Evolutionary conservation across 148 eudicot genomes (phyloP).

Genomic region (Heliosperma pusillum): DNA sequence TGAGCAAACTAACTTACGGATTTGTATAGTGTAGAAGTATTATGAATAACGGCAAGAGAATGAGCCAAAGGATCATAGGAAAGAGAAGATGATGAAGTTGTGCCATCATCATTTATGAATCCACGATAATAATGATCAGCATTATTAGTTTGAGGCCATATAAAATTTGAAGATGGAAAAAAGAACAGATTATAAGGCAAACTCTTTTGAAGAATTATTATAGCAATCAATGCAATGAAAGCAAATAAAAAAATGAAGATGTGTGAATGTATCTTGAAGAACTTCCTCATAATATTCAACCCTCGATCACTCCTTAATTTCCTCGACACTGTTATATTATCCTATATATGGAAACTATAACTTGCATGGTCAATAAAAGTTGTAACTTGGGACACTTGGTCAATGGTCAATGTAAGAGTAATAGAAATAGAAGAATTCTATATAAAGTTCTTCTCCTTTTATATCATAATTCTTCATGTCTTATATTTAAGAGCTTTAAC

Average conservation of each 20-base stretch:
- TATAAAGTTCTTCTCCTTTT: too few species aligned
- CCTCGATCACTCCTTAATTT: slow-evolving; percentile 3
- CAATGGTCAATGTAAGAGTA: too few species aligned
- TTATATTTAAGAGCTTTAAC: too few species aligned
- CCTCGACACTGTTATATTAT: not conserved
- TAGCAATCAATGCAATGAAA: slow-evolving; percentile 20
- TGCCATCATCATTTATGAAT: not conserved
- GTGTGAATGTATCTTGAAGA: slow-evolving; percentile 18
- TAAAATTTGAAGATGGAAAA: slow-evolving; percentile 9
- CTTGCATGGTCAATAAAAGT: not conserved
- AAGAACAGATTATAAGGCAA: slow-evolving; percentile 14
- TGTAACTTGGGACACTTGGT: not conserved
- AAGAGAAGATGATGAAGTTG: not conserved
- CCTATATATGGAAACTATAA: not conserved
- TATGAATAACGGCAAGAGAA: slow-evolving; percentile 29
- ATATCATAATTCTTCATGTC: too few species aligned
- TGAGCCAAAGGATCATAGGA: slow-evolving; percentile 23
- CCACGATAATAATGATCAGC: not conserved
- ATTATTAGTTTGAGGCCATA: slow-evolving; percentile 8
- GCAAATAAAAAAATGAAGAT: slow-evolving; percentile 23
- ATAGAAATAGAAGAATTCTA: too few species aligned
- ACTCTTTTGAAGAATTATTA: too few species aligned
- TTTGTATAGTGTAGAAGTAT: slow-evolving; percentile 30
- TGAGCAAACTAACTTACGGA: slow-evolving; percentile 18
- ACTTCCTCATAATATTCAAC: slow-evolving; percentile 9